A percentile compares a stretch with the other conserved stretches of the same genome.
These are phyloP conservation scores for Recurvomyces mirabilis DNA, from an alignment of 495 filamentous ascomycete genomes.

Conservation along the genomic window DNA sequence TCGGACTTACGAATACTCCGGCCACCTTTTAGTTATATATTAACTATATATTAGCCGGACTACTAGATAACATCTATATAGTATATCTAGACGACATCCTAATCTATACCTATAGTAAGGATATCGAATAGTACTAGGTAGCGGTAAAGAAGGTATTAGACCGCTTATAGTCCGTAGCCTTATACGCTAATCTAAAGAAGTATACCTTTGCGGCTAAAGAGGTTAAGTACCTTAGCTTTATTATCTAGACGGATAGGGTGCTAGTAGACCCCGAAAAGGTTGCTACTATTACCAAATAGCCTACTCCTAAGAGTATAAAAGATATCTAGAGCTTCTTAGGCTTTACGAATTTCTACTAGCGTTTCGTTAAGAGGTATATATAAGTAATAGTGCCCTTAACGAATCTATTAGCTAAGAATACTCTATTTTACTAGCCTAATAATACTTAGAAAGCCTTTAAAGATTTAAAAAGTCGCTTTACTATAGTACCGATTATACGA, in stretches of 20 bases:
- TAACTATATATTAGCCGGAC: conserved; percentile 11
- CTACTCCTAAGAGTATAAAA: conserved; percentile 11
- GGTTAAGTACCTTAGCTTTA: conserved; percentile 16
- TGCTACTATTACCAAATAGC: conserved; percentile 16
- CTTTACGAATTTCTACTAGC: conserved; percentile 23
- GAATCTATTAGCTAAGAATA: no score
- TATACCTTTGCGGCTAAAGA: conserved; percentile 5
- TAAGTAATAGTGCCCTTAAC: not conserved
- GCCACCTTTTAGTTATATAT: conserved; percentile 20
- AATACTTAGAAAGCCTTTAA: not conserved
- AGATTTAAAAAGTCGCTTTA: not conserved
- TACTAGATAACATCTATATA: conserved; percentile 9
- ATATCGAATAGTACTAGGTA: conserved; percentile 10
- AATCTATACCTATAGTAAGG: conserved; percentile 9
- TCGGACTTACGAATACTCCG: conserved; percentile 22
- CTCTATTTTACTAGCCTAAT: conserved; percentile 12
- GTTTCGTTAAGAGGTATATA: conserved; percentile 17
- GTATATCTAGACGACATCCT: conserved; percentile 24
- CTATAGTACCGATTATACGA: not conserved
- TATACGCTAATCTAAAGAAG: conserved; percentile 13
- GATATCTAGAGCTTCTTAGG: conserved; percentile 23
- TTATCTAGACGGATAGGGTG: conserved; percentile 15
- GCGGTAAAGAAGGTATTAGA: conserved; percentile 7
- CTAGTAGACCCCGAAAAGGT: conserved; percentile 17
- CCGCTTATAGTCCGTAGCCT: not conserved